Evolutionary conservation across 768 basidiomycete species (phyloP).

Genomic region (Pulveroboletus sp.): DNA sequence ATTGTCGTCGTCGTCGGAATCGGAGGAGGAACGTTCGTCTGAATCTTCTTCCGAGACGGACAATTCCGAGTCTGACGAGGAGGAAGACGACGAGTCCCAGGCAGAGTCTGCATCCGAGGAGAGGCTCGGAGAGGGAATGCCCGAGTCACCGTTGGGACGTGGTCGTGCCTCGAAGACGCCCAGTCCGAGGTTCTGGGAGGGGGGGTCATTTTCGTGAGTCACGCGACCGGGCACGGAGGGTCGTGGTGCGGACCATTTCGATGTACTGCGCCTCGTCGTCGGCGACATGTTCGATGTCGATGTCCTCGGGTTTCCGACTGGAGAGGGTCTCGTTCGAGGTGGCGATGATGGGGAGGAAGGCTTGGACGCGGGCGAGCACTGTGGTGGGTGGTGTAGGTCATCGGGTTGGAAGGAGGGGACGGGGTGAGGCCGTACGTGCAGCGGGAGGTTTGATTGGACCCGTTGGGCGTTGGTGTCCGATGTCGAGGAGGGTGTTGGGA

Average conservation of each 20-base stretch:
- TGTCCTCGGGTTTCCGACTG: conserved; percentile 47
- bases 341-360: conserved; percentile 63
- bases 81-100: conserved; percentile 8
- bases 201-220: not conserved
- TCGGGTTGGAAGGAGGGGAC: not conserved
- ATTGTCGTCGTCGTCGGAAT: conserved; percentile 10
- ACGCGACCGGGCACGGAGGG: not conserved
- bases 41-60: conserved; percentile 13
- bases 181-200: conserved; percentile 55
- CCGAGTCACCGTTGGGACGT: conserved; percentile 18
- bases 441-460: conserved; percentile 41
- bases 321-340: conserved; percentile 58
- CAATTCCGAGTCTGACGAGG: conserved; percentile 10
- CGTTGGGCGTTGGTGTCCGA: conserved; percentile 29
- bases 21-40: conserved; percentile 2
- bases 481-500: conserved; percentile 29
- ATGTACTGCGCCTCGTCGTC: conserved; percentile 51
- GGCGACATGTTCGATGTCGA: conserved; percentile 67
- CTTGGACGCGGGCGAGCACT: conserved; percentile 65
- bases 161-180: conserved; percentile 50
- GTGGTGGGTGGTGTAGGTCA: not conserved
- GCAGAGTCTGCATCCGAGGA: conserved; percentile 8
- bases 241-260: conserved; percentile 50
- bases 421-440: conserved; percentile 42
- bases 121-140: conserved; percentile 9